Percentiles rank a stretch among this genome's conserved stretches.
Conservation (phyloP, 169 alveolate genomes). For the Babesia ovis region DNA sequence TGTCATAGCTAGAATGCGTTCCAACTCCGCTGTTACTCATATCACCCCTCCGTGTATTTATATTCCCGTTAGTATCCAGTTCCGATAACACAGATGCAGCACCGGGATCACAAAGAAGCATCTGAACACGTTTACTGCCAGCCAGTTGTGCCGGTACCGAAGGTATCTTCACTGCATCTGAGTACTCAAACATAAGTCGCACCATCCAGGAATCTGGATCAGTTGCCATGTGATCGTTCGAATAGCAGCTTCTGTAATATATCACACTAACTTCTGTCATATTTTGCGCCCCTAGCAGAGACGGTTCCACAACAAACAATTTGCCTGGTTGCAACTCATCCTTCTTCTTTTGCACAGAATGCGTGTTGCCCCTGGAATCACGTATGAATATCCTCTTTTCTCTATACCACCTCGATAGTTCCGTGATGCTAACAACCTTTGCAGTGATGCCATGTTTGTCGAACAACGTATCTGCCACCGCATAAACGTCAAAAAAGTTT, state of each 20-base stretch:
- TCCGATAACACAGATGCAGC: background rate
- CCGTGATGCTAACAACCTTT: constrained; percentile 33
- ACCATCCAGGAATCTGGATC: constrained; percentile 46
- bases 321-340: constrained; percentile 34
- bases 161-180: constrained; percentile 66
- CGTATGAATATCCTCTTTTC: constrained; percentile 22
- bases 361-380: constrained; percentile 9
- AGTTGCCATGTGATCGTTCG: constrained; percentile 18
- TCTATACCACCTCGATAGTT: constrained; percentile 29
- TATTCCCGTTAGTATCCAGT: background rate
- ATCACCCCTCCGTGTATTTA: background rate
- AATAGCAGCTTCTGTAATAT: constrained; percentile 49
- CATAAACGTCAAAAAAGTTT: constrained; percentile 55
- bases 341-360: background rate
- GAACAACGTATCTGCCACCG: constrained; percentile 33
- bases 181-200: constrained; percentile 31
- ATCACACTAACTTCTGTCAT: constrained; percentile 51
- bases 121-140: constrained; percentile 52
- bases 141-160: constrained; percentile 58
- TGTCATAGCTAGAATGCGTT: background rate
- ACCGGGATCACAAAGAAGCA: constrained; percentile 46
- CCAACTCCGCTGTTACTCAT: background rate
- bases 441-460: constrained; percentile 40
- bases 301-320: constrained; percentile 13
- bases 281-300: background rate